phyloP scores from a whole-genome alignment of 257 asterid species.

The Paulownia fortunei region DNA sequence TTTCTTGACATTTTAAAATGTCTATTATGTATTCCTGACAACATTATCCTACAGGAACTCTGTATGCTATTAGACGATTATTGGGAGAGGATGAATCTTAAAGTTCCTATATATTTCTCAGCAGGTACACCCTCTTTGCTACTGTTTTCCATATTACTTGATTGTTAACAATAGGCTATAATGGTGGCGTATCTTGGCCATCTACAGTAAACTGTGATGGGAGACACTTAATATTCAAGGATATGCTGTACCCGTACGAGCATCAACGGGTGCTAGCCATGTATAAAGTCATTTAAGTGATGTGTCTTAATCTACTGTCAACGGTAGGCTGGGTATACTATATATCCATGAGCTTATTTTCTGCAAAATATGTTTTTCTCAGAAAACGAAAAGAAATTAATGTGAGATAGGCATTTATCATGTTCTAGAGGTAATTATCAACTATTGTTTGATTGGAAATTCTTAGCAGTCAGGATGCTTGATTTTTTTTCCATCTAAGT shows the following conservation, averaged over 20 bases:
- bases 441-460: background rate
- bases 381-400: background rate
- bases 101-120: slow-evolving; percentile 88
- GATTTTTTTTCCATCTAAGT: background rate
- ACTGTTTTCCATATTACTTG: slow-evolving; percentile 18
- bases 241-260: background rate
- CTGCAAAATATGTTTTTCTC: background rate
- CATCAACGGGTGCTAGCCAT: background rate
- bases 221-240: background rate
- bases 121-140: slow-evolving; percentile 58
- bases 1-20: slow-evolving; percentile 8
- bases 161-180: background rate
- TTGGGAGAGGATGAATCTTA: slow-evolving; percentile 90
- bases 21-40: slow-evolving; percentile 19
- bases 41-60: slow-evolving; percentile 67
- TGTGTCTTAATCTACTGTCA: background rate
- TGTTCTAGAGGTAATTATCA: background rate
- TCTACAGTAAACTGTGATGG: background rate
- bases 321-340: background rate
- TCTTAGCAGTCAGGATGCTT: background rate
- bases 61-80: slow-evolving; percentile 93
- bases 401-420: background rate
- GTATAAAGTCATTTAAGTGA: background rate
- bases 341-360: background rate
- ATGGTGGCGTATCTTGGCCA: slow-evolving; percentile 3